Conservation (phyloP, 768 basidiomycete species). For the Pleurotus giganteus region DNA sequence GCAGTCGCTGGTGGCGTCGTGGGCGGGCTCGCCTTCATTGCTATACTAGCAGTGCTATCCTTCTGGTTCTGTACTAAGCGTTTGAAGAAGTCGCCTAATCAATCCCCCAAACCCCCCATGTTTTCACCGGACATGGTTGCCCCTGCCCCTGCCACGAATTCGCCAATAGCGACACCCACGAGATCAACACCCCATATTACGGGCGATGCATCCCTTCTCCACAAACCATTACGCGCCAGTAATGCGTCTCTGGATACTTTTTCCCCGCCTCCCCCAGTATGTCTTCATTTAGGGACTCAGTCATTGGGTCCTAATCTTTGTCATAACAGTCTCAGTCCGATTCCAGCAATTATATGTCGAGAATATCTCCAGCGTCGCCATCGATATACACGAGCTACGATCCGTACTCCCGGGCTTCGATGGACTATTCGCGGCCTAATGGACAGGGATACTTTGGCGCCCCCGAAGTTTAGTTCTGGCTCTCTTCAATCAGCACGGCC, state of each 20-base stretch:
- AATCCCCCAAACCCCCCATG: neutral
- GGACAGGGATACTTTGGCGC: neutral
- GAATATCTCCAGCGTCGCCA: constrained; percentile 17
- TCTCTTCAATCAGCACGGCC: neutral
- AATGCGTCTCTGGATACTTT: constrained; percentile 17
- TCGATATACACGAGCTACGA: constrained; percentile 17
- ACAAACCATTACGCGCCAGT: constrained; percentile 7
- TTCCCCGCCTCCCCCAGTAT: neutral
- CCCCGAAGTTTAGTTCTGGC: neutral
- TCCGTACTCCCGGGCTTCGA: constrained; percentile 5
- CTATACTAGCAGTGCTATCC: constrained; percentile 30
- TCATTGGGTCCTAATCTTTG: neutral
- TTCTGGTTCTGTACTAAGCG: constrained; percentile 39
- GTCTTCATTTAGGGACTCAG: neutral
- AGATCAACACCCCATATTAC: neutral
- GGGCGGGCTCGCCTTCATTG: constrained; percentile 46
- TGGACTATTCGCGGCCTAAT: neutral
- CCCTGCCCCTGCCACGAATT: neutral
- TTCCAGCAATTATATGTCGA: neutral
- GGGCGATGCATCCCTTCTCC: constrained; percentile 16
- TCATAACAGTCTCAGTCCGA: neutral
- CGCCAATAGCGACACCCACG: neutral
- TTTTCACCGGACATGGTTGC: neutral
- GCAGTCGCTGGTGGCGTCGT: constrained; percentile 64
- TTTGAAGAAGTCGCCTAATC: neutral